phyloP scores from a whole-genome alignment of 441 rosid genomes.

The Euphorbia schlechtendalii region DNA sequence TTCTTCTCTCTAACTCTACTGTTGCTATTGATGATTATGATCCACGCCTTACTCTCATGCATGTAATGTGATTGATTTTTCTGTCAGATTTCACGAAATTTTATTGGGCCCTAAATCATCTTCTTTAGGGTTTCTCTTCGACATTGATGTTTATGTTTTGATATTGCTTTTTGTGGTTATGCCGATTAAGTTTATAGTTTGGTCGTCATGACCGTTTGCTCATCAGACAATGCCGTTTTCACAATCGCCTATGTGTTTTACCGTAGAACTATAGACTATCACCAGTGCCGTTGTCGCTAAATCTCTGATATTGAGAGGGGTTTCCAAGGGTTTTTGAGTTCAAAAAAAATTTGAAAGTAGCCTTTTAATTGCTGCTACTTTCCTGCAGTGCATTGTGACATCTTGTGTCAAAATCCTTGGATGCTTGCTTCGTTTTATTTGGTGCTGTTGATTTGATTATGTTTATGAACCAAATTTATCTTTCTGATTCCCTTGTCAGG shows the following conservation, averaged over 20 bases:
- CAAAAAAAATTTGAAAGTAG: neutral
- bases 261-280: neutral
- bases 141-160: neutral
- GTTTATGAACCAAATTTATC: constrained; percentile 7
- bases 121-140: neutral
- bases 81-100: neutral
- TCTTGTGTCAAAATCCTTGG: neutral
- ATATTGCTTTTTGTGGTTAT: neutral
- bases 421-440: neutral
- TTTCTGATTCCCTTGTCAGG: constrained; percentile 18
- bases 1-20: constrained; percentile 1
- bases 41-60: neutral
- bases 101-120: neutral
- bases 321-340: neutral
- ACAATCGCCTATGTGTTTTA: neutral
- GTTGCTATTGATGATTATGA: neutral
- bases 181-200: neutral
- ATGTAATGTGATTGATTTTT: neutral
- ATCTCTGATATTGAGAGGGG: neutral
- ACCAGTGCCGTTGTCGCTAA: neutral
- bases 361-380: neutral
- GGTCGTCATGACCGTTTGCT: neutral
- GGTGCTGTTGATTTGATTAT: neutral
- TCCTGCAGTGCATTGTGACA: neutral
- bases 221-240: neutral